Conservation (phyloP, 768 basidiomycete species). For the Termitomyces sp. region DNA sequence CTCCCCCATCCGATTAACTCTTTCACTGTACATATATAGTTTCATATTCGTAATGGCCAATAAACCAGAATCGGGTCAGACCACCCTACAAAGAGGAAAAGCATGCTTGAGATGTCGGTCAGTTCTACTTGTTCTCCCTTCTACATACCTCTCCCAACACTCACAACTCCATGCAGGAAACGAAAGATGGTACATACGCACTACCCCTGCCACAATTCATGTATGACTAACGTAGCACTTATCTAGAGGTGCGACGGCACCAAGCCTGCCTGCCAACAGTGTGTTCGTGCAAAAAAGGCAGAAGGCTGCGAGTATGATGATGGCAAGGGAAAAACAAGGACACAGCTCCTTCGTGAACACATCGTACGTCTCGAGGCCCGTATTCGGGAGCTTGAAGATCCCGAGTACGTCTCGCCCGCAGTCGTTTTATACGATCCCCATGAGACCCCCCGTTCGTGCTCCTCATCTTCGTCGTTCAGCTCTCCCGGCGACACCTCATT, state of each 20-base stretch:
- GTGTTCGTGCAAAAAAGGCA: slow-evolving; percentile 70
- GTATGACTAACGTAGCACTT: slow-evolving; percentile 4
- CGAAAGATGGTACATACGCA: slow-evolving; percentile 56
- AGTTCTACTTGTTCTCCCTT: slow-evolving; percentile 15
- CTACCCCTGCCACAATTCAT: slow-evolving; percentile 1
- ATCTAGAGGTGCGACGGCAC: slow-evolving; percentile 70
- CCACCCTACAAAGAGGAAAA: slow-evolving; percentile 62
- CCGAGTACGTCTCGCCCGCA: slow-evolving; percentile 66
- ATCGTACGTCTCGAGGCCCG: slow-evolving; percentile 70
- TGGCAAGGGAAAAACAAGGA: slow-evolving; percentile 80
- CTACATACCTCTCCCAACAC: slow-evolving; percentile 13
- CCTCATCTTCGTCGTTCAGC: slow-evolving; percentile 50
- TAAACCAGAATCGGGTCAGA: slow-evolving; percentile 37
- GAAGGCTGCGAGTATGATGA: slow-evolving; percentile 81
- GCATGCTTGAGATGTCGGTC: slow-evolving; percentile 74
- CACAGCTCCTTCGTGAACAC: slow-evolving; percentile 75
- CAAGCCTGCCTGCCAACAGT: slow-evolving; percentile 79
- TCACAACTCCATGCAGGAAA: slow-evolving; percentile 40
- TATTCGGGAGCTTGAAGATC: slow-evolving; percentile 72
- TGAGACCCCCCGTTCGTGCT: slow-evolving; percentile 45
- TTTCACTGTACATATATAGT: slow-evolving; percentile 28
- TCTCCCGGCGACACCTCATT: slow-evolving; percentile 51
- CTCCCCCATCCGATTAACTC: slow-evolving; percentile 15
- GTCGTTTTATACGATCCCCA: slow-evolving; percentile 73
- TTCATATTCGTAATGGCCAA: slow-evolving; percentile 45